Percentiles rank a stretch among this genome's conserved stretches.
These are phyloP conservation scores for Thalassiosira mediterranea DNA, from an alignment of 352 stramenopile species.

Conservation along the genomic window DNA sequence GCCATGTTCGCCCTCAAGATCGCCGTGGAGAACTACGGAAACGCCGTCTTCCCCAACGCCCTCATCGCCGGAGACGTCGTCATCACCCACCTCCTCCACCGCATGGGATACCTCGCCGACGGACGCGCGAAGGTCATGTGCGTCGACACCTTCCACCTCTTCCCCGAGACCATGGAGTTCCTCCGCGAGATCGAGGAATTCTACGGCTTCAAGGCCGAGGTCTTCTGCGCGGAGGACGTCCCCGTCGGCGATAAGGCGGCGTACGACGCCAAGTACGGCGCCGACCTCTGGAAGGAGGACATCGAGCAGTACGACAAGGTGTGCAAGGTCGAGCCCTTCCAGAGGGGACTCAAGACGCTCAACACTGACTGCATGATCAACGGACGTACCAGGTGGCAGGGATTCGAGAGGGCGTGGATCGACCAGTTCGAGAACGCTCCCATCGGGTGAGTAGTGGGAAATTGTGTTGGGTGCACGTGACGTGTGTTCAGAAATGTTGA, in stretches of 20 bases:
- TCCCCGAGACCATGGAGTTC: constrained; percentile 86
- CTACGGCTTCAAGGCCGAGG: constrained; percentile 85
- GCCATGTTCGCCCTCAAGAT: constrained; percentile 85
- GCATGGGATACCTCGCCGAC: constrained; percentile 80
- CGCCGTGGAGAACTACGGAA: constrained; percentile 81
- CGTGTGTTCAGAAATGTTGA: no score
- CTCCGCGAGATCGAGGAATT: constrained; percentile 74
- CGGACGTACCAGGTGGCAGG: constrained; percentile 83
- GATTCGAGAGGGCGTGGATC: constrained; percentile 85
- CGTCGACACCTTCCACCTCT: constrained; percentile 86
- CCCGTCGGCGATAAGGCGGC: constrained; percentile 80
- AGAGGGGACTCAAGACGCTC: constrained; percentile 84
- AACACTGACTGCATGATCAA: constrained; percentile 87
- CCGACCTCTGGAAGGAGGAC: constrained; percentile 85
- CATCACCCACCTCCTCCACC: constrained; percentile 82
- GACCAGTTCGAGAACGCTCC: constrained; percentile 86
- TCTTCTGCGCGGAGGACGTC: constrained; percentile 82
- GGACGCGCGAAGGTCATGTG: constrained; percentile 83
- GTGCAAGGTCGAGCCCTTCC: constrained; percentile 86
- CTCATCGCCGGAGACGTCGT: constrained; percentile 85
- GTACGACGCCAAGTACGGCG: constrained; percentile 82
- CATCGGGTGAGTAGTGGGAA: constrained; percentile 72
- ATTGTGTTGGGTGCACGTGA: constrained; percentile 1
- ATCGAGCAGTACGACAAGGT: constrained; percentile 86
- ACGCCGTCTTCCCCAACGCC: constrained; percentile 84